Evolutionary conservation across 1,284 basidiomycete genomes (phyloP).

Genomic region (Leccinum griseonigrum): DNA sequence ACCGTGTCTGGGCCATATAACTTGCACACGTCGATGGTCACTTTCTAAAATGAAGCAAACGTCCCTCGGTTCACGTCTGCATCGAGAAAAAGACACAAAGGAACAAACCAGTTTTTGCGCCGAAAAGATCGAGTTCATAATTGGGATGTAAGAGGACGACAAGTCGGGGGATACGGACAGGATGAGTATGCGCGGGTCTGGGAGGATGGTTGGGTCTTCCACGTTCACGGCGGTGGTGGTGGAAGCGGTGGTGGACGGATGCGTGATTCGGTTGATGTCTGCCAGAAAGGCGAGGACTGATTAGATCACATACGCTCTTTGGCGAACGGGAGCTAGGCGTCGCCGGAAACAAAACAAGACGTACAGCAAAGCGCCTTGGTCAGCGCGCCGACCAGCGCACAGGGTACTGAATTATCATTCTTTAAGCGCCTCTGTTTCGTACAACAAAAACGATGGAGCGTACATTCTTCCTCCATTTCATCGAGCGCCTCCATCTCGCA

Average conservation of each 20-base stretch:
- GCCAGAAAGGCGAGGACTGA: conserved; percentile 4
- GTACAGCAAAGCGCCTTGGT: conserved; percentile 89
- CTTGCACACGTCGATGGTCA: conserved; percentile 95
- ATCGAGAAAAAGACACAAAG: conserved; percentile 2
- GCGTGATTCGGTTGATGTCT: conserved; percentile 84
- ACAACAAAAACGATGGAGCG: conserved; percentile 12
- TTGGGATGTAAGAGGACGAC: conserved; percentile 87
- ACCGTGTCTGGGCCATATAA: conserved; percentile 88
- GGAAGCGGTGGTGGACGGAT: conserved; percentile 35
- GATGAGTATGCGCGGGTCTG: conserved; percentile 85
- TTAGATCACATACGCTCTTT: neutral
- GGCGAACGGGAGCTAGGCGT: neutral
- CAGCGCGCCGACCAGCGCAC: conserved; percentile 81
- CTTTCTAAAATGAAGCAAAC: conserved; percentile 57
- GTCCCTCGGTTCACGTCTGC: neutral
- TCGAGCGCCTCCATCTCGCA: conserved; percentile 58
- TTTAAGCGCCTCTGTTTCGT: conserved; percentile 2
- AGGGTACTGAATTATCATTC: conserved; percentile 44
- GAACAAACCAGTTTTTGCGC: conserved; percentile 85
- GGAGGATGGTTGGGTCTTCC: conserved; percentile 44
- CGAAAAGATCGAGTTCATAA: conserved; percentile 99
- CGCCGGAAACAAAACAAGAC: conserved; percentile 28
- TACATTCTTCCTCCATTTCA: conserved; percentile 50
- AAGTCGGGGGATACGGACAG: conserved; percentile 90
- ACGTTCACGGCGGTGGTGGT: conserved; percentile 21